Base-by-base conservation (phyloP, 1,139 yeast genomes). In the Protomyces arabidopsidicola region DNA sequence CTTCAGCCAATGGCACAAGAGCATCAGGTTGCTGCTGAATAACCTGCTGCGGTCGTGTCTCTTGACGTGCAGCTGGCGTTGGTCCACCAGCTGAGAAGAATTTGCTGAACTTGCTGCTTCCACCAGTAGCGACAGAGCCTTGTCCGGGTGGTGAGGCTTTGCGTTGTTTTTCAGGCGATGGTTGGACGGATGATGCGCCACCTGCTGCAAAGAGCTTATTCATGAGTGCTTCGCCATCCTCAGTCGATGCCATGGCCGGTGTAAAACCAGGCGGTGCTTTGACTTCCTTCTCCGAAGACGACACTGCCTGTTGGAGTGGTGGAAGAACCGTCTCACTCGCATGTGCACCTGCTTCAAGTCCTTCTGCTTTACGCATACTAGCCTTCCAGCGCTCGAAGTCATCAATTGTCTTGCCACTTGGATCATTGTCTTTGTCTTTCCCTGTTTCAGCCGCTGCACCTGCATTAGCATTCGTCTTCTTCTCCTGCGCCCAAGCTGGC, bases 321-420 rank as follows among this genome's bases (percentile, higher is more conserved):
- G 48, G 48, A 9, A 42, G 48, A 24, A 42, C 48, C 12, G 48
- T 16, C 24, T 42, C 48, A 20, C 48, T 42, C 18, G 48, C 48
- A 8, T 42, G 48, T 10, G 48, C 48, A 18, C 48, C 48, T n/a
- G 48, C 48, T 18, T 42, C 48, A 4, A 42, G 48, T 5, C 48
- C 48, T 18, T 42, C 48, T 18, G 48, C 48, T 38, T 58, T 58
- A 34, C 53, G 53, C 62, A 58, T 58, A 16, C 52, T 39, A n/a
- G 34, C 52, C 16, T 58, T 58, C 62, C 62, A 58, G 2, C 62
- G 55, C 52, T 58, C 62, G 36, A 58, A 58, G 18, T 58, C 62
- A 53, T 58, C 62, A 3, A 42, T 56, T 16, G 62, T 58, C 22
- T 58, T 58, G 18, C 56, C 56, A 9, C 51, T 51, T 12, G 61